Evolutionary conservation across 495 filamentous ascomycete species (phyloP), one percentile per base, ranked within the genome.

Genomic region (Achaetomiella virescens): DNA sequence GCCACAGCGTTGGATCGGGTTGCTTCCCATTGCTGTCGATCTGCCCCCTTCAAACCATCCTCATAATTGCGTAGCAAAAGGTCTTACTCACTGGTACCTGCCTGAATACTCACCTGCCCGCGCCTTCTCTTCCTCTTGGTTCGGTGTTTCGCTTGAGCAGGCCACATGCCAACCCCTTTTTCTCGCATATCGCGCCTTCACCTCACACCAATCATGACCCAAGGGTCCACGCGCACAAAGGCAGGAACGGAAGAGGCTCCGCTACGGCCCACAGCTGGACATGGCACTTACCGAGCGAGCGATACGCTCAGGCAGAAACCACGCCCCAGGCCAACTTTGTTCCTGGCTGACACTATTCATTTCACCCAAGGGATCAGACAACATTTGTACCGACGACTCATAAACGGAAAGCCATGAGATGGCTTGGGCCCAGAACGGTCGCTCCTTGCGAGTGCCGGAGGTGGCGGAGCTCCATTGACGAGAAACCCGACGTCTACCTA

Each of bases 161-260:
- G 36, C 1, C 25, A 46, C 25, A 49, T 20, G 33, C 50, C 24
- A 44, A 38, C 62, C 54, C 62, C 62, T 65, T 52, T 62, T 55
- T 27, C 54, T 42, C 42, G 59, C 62, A 65, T 57, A 42, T 45
- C 48, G 35, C 27, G 43, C 15, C 24, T 41, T 36, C 36, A 6
- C 12, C 12, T 45, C 15, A n/a, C 25, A 40, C n/a, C 59, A 65
- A 65, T 65, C 62, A 62, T 41, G n/a, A 5, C 9, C 10, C 50
- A 31, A 2, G 29, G 3, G 22, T 35, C 11, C 24, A 10, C 10
- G n/a, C 33, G 56, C 56, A 58, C 41, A 18, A 57, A 25, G 12
- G 20, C 36, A 27, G 40, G 20, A 18, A 57, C 35, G 40, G 31
- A 12, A 45, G 21, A 38, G 27, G 15, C 14, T 17, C 38, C 24